phyloP scores from a whole-genome alignment of 2,329 filamentous ascomycete species.

The Aspergillus niger region DNA sequence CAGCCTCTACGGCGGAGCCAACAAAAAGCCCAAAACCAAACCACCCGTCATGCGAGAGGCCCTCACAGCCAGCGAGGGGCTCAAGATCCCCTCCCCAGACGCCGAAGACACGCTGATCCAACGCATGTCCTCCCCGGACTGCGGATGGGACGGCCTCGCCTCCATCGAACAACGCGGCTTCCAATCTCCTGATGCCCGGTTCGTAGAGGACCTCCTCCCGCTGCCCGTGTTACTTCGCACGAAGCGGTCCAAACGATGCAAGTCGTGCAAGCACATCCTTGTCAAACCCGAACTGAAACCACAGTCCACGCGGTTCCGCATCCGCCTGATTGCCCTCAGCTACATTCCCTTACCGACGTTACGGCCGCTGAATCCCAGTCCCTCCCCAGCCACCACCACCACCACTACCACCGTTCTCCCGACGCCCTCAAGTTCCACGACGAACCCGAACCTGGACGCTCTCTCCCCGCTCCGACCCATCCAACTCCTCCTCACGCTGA shows the following conservation, averaged over 20 bases:
- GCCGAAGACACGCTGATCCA: slow-evolving; percentile 62
- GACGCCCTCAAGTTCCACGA: slow-evolving; percentile 27
- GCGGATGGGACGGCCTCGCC: slow-evolving; percentile 66
- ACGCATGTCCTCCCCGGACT: slow-evolving; percentile 54
- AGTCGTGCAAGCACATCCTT: slow-evolving; percentile 89
- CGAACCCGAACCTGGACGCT: slow-evolving; percentile 50
- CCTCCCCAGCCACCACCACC: slow-evolving; percentile 20
- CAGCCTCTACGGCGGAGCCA: slow-evolving; percentile 52
- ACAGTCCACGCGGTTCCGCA: slow-evolving; percentile 84
- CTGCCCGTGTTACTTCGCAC: slow-evolving; percentile 81
- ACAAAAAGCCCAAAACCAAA: slow-evolving; percentile 68
- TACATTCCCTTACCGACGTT: slow-evolving; percentile 81
- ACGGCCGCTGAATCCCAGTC: slow-evolving; percentile 59
- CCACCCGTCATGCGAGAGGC: slow-evolving; percentile 80
- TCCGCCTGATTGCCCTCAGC: slow-evolving; percentile 82
- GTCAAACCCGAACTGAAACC: slow-evolving; percentile 92
- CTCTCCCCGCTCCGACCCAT: slow-evolving; percentile 55
- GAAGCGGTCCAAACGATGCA: slow-evolving; percentile 91
- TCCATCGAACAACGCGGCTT: slow-evolving; percentile 55
- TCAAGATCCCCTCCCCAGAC: slow-evolving; percentile 63
- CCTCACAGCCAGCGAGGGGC: slow-evolving; percentile 67
- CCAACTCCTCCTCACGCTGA: slow-evolving; percentile 86
- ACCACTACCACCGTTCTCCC: slow-evolving; percentile 19
- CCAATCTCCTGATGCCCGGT: slow-evolving; percentile 58
- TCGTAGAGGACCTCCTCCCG: slow-evolving; percentile 75